Conservation (phyloP, 257 asterid species). For the Fraxinus excelsior region DNA sequence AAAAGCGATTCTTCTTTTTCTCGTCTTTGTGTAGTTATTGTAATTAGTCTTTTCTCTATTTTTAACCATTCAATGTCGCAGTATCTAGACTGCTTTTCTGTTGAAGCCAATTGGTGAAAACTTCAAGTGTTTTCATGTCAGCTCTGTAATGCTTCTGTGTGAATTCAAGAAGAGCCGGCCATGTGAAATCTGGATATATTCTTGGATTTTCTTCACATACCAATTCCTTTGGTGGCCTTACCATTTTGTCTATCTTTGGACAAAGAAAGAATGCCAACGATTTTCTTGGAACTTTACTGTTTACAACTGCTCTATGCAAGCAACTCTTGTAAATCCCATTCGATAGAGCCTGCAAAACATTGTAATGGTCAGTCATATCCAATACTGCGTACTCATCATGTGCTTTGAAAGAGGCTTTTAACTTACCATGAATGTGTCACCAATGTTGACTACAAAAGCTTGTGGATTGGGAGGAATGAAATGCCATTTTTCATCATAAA, state of each 20-base stretch:
- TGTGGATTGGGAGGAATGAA: conserved; percentile 59
- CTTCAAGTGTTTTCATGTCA: conserved; percentile 73
- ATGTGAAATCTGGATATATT: conserved; percentile 68
- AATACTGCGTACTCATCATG: background rate
- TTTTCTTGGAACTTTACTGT: conserved; percentile 49
- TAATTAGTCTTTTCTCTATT: background rate
- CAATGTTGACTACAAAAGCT: conserved; percentile 82
- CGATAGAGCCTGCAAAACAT: conserved; percentile 61
- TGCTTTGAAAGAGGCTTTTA: background rate
- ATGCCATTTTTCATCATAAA: conserved; percentile 61
- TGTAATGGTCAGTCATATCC: background rate
- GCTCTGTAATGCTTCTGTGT: conserved; percentile 80
- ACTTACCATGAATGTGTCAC: conserved; percentile 81
- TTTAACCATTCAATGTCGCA: background rate
- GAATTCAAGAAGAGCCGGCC: conserved; percentile 65
- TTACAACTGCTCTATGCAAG: conserved; percentile 76
- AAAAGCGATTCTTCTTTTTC: background rate
- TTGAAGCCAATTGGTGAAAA: conserved; percentile 57
- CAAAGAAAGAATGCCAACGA: conserved; percentile 78
- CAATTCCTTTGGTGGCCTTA: conserved; percentile 60
- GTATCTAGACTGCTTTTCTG: background rate
- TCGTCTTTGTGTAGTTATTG: background rate
- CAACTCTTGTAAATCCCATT: conserved; percentile 86
- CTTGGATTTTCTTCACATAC: conserved; percentile 43
- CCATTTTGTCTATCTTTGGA: conserved; percentile 57